Base-by-base conservation (phyloP, 345 rosid genomes). In the Hibiscus trionum region DNA sequence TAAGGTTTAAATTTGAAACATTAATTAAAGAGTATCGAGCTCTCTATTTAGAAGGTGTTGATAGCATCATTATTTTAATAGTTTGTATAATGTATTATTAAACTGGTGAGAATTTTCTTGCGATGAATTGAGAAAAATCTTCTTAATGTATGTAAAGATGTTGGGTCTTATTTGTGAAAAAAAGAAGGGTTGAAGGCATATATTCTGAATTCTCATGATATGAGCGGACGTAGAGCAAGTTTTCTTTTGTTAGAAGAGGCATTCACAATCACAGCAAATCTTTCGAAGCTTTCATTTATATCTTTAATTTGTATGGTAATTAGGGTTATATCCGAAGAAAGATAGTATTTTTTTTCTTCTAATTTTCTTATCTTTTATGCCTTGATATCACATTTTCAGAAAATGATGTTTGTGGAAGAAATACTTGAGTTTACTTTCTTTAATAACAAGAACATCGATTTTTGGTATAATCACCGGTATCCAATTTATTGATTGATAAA, bases 171-270 rank as follows among this genome's bases (percentile, higher is more conserved):
- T 70, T 62, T 47, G 49, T 17, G 16, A 58, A 63, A 62, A 62
- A 1, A 39, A 3, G 31, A 62, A 53, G 2, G 11, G 17, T 16
- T 15, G 37, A 44, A 64, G 46, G 71, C 17, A 56, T 56, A 21
- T 56, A 71, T 71, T 64, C 66, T 50, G 12, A 53, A 35, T 55
- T 55, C 61, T 33, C 31, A 5, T 69, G 2, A 69, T 11, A 69
- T 55, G 72, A 53, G 12, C 33, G 72, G 62, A 12, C 31, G 26
- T 29, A 50, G n/a, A 26, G 29, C 4, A 33, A 50, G 10, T 33
- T 50, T 29, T 16, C n/a, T 55, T 17, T 33, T 52, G 61, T 69
- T 26, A 42, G 14, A 27, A 60, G 39, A 15, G 4, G 39, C 64
- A 60, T 31, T 8, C 9, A 61, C 39, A 8, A 27, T 8, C 9